These are phyloP conservation scores for Sanghuangporus baumii DNA, from an alignment of 1,284 basidiomycete species.

Conservation along the genomic window DNA sequence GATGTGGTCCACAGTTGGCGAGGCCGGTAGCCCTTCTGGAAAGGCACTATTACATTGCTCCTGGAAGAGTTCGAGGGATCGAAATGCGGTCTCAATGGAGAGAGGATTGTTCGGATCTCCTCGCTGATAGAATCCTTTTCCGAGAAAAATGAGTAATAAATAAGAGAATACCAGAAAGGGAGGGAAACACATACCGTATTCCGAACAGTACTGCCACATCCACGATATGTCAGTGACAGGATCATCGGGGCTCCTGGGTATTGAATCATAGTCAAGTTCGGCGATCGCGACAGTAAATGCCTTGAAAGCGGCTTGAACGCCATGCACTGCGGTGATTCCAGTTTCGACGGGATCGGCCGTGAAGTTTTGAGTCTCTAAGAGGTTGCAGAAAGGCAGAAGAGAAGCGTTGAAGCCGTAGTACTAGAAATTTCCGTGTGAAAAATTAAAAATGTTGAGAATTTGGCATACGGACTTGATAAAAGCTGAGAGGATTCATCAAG, in stretches of 20 bases:
- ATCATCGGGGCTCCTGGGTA: conserved; percentile 36
- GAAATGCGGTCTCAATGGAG: conserved; percentile 43
- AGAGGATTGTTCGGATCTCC: conserved; percentile 39
- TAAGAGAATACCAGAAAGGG: background rate
- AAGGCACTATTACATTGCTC: conserved; percentile 38
- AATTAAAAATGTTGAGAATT: background rate
- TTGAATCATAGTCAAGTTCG: conserved; percentile 41
- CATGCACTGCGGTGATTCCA: conserved; percentile 32
- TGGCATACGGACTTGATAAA: conserved; percentile 37
- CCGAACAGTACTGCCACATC: conserved; percentile 51
- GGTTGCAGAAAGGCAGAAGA: conserved; percentile 42
- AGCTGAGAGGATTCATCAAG: conserved; percentile 43
- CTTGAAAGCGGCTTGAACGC: conserved; percentile 32
- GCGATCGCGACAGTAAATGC: conserved; percentile 38
- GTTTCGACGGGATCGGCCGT: conserved; percentile 33
- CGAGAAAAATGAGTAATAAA: background rate
- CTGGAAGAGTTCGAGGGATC: conserved; percentile 39
- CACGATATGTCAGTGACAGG: conserved; percentile 39
- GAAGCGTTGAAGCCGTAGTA: conserved; percentile 43
- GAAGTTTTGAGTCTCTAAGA: conserved; percentile 40
- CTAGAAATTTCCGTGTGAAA: conserved; percentile 21
- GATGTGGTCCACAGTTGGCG: conserved; percentile 37
- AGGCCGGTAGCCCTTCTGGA: conserved; percentile 30
- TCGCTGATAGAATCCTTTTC: conserved; percentile 42
- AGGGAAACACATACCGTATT: conserved; percentile 34